A percentile compares a stretch with the other conserved stretches of the same genome.
These are phyloP conservation scores for Zygotorulaspora florentina DNA, from an alignment of 805 yeast genomes.

Conservation along the genomic window DNA sequence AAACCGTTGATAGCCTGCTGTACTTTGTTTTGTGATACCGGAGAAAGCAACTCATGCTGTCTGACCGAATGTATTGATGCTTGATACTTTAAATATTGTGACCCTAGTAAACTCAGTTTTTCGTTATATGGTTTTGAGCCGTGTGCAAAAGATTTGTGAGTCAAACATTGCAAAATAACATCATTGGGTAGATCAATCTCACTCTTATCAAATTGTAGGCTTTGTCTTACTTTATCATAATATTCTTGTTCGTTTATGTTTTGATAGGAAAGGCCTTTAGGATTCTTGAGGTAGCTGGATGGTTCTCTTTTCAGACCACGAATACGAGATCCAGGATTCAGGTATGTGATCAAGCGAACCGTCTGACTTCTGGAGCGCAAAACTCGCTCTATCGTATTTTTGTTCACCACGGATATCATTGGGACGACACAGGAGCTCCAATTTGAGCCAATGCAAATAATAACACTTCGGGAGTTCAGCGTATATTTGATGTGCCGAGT, in stretches of 20 bases:
- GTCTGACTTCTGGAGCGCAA: slow-evolving; percentile 5
- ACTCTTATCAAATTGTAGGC: slow-evolving; percentile 23
- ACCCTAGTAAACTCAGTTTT: slow-evolving; percentile 69
- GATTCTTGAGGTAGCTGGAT: slow-evolving; percentile 47
- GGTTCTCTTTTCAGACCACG: slow-evolving; percentile 72
- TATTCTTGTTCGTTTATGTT: slow-evolving; percentile 48
- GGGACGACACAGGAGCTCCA: background rate
- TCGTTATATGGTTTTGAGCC: slow-evolving; percentile 89
- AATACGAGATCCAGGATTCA: slow-evolving; percentile 49
- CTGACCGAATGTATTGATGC: slow-evolving; percentile 34
- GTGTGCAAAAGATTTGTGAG: slow-evolving; percentile 93
- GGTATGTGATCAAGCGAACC: slow-evolving; percentile 36
- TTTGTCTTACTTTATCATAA: slow-evolving; percentile 22
- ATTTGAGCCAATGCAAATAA: too few relatives aligned
- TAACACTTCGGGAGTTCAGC: too few relatives aligned
- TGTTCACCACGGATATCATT: background rate
- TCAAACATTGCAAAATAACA: slow-evolving; percentile 69
- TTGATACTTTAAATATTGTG: slow-evolving; percentile 50
- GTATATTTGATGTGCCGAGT: too few relatives aligned
- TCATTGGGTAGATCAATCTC: slow-evolving; percentile 49
- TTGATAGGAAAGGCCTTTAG: slow-evolving; percentile 49
- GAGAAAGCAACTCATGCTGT: slow-evolving; percentile 14
- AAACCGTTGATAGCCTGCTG: slow-evolving; percentile 41
- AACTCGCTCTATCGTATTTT: slow-evolving; percentile 1
- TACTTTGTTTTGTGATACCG: slow-evolving; percentile 14